Percentiles rank a stretch among this genome's conserved stretches.
Evolutionary conservation across 148 eudicot species (phyloP).

Genomic region (Gaultheria prostrata): DNA sequence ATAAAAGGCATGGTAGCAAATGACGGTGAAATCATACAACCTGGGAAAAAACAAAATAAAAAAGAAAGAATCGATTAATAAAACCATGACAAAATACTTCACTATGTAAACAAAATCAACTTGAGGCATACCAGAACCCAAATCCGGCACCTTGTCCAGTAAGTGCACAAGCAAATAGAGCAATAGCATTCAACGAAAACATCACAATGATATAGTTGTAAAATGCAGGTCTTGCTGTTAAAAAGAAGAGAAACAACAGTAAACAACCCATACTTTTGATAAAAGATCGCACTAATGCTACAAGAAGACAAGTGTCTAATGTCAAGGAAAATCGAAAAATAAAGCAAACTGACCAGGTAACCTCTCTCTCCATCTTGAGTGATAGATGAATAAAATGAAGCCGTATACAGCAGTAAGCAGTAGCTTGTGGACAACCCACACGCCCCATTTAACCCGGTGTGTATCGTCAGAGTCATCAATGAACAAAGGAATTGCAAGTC

Average conservation of each 20-base stretch:
- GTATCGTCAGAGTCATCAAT: constrained; percentile 33
- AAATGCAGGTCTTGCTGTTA: constrained; percentile 67
- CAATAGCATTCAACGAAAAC: constrained; percentile 48
- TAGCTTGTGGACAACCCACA: constrained; percentile 68
- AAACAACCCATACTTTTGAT: neutral
- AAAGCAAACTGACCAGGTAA: constrained; percentile 47
- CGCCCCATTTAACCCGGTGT: constrained; percentile 55
- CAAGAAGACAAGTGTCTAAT: neutral
- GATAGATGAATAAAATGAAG: constrained; percentile 59
- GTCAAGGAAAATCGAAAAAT: neutral
- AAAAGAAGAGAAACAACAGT: constrained; percentile 3
- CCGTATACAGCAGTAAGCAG: constrained; percentile 54
- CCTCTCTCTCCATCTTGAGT: constrained; percentile 64
- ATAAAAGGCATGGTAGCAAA: constrained; percentile 67
- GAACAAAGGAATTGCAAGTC: constrained; percentile 57
- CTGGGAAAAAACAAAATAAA: constrained; percentile 26
- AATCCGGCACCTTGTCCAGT: constrained; percentile 59
- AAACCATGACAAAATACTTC: neutral
- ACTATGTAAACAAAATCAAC: neutral
- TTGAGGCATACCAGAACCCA: constrained; percentile 39
- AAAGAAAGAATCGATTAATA: constrained; percentile 4
- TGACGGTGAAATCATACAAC: constrained; percentile 53
- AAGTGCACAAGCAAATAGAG: constrained; percentile 60
- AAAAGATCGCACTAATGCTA: neutral
- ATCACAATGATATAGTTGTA: constrained; percentile 61